phyloP scores from a whole-genome alignment of 2,329 filamentous ascomycete genomes.

The Tolypocladium album region DNA sequence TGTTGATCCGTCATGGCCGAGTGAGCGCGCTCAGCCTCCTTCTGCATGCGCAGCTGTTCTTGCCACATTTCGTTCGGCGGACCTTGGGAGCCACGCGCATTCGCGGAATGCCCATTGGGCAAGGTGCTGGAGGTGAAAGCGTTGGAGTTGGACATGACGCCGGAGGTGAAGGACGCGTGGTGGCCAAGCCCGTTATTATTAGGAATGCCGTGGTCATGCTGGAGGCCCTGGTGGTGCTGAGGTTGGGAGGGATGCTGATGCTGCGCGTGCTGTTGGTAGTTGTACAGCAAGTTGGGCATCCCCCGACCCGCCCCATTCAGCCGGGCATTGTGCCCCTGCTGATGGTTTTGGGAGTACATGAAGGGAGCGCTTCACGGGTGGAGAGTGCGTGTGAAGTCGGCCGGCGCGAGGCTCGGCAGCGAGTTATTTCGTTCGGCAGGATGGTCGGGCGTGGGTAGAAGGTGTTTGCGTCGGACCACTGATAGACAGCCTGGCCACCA shows the following conservation, averaged over 20 bases:
- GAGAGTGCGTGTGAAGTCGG: conserved; percentile 7
- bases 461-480: conserved; percentile 4
- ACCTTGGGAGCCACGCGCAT: conserved; percentile 36
- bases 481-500: conserved; percentile 10
- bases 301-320: conserved; percentile 51
- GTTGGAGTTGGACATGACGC: conserved; percentile 51
- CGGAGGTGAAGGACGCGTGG: conserved; percentile 22
- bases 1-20: conserved; percentile 59
- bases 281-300: conserved; percentile 57
- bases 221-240: conserved; percentile 51
- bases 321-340: conserved; percentile 64
- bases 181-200: conserved; percentile 43
- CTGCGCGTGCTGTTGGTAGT: conserved; percentile 52
- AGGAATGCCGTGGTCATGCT: conserved; percentile 46
- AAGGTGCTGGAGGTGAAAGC: conserved; percentile 43
- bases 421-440: conserved; percentile 10
- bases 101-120: conserved; percentile 45
- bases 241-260: conserved; percentile 54
- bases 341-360: conserved; percentile 67
- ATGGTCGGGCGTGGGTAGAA: conserved; percentile 2
- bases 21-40: conserved; percentile 64
- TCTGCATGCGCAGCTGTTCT: conserved; percentile 72
- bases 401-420: conserved; percentile 18
- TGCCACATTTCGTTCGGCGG: conserved; percentile 68
- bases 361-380: conserved; percentile 20